Evolutionary conservation across 441 rosid species (phyloP).

Genomic region (Syzygium malaccense): DNA sequence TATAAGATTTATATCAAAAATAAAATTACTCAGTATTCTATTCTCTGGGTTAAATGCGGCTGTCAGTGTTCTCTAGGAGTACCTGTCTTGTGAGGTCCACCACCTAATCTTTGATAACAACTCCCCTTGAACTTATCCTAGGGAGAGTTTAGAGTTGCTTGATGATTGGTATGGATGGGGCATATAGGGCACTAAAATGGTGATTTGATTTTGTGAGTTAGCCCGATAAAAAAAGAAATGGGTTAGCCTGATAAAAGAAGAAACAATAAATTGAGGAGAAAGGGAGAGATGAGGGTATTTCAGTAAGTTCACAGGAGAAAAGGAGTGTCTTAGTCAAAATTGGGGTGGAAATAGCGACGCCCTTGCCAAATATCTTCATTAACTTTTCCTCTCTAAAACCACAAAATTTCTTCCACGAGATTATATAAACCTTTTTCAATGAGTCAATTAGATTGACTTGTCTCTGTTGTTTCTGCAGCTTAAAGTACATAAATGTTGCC

Average conservation of each 20-base stretch:
- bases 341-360: no score
- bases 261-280: no score
- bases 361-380: background rate
- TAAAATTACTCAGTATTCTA: background rate
- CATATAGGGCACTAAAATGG: background rate
- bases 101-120: background rate
- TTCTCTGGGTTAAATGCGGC: background rate
- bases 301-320: no score
- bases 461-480: conserved; percentile 36
- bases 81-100: background rate
- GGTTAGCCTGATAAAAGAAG: no score
- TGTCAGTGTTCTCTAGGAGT: background rate
- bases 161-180: background rate
- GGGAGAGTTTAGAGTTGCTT: background rate
- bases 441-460: background rate
- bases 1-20: no score
- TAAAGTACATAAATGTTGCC: conserved; percentile 93
- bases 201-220: no score
- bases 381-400: background rate
- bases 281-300: no score
- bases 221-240: no score
- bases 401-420: background rate
- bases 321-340: no score
- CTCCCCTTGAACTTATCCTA: background rate
- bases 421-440: background rate